Conservation (phyloP, 495 filamentous ascomycete species). For the Pseudevernia furfuracea region DNA sequence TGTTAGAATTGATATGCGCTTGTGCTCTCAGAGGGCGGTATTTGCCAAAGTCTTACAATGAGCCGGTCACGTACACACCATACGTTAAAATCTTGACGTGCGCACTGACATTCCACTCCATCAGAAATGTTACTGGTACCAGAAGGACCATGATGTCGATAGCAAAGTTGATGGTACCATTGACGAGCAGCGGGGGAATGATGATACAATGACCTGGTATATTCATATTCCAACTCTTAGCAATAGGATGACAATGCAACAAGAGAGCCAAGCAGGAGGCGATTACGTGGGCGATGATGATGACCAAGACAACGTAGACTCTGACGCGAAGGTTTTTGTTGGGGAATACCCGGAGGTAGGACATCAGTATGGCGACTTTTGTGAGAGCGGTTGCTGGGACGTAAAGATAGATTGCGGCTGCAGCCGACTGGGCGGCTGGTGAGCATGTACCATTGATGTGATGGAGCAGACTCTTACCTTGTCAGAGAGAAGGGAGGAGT, state of each 20-base stretch:
- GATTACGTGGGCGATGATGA: slow-evolving; percentile 33
- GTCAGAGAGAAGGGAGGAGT: slow-evolving; percentile 17
- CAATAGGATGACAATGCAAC: slow-evolving; percentile 31
- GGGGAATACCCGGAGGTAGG: slow-evolving; percentile 45
- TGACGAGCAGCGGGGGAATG: slow-evolving; percentile 34
- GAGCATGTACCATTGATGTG: neutral
- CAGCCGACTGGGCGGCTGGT: slow-evolving; percentile 23
- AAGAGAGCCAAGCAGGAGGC: slow-evolving; percentile 16
- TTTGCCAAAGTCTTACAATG: neutral
- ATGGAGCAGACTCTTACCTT: slow-evolving; percentile 17
- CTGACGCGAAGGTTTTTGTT: slow-evolving; percentile 31
- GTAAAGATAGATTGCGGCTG: slow-evolving; percentile 33
- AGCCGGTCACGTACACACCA: slow-evolving; percentile 26
- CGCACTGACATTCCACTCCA: slow-evolving; percentile 31
- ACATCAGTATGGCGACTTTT: slow-evolving; percentile 41
- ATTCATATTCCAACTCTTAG: slow-evolving; percentile 30
- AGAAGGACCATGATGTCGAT: slow-evolving; percentile 35
- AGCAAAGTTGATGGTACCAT: slow-evolving; percentile 33
- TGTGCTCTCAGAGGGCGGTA: too few species aligned
- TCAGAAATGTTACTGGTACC: slow-evolving; percentile 35
- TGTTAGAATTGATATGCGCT: neutral
- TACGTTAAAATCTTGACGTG: slow-evolving; percentile 31
- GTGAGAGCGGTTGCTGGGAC: slow-evolving; percentile 34
- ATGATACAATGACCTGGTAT: slow-evolving; percentile 32
- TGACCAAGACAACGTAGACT: slow-evolving; percentile 31